Conservation (phyloP, 2,329 filamentous ascomycete genomes). For the Penicillium fuscoglaucum region DNA sequence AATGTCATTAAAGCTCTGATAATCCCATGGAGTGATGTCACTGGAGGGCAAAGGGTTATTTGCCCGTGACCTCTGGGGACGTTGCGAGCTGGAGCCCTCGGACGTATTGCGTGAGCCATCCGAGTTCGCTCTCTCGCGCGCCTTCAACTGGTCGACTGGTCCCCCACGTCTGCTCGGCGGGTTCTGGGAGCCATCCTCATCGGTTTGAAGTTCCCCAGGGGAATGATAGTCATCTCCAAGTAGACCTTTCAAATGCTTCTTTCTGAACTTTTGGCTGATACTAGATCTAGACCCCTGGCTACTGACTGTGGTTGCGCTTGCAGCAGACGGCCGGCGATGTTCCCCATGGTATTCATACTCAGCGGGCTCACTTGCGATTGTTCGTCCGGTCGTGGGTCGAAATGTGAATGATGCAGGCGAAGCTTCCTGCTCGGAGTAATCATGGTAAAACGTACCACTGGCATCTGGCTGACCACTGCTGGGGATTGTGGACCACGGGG, state of each 20-base stretch:
- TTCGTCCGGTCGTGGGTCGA: slow-evolving; percentile 57
- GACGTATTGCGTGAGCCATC: slow-evolving; percentile 62
- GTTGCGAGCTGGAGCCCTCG: slow-evolving; percentile 63
- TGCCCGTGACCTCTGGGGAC: slow-evolving; percentile 67
- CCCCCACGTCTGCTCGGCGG: slow-evolving; percentile 23
- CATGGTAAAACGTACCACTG: slow-evolving; percentile 41
- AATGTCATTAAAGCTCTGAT: slow-evolving; percentile 82
- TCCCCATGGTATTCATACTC: slow-evolving; percentile 65
- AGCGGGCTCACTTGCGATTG: slow-evolving; percentile 59
- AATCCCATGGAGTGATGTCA: slow-evolving; percentile 96
- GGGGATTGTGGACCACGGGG: slow-evolving; percentile 33
- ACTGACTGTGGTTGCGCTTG: slow-evolving; percentile 82
- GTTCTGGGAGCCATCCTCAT: slow-evolving; percentile 64
- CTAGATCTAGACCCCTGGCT: slow-evolving; percentile 78
- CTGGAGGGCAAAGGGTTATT: slow-evolving; percentile 79
- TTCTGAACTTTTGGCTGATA: slow-evolving; percentile 67
- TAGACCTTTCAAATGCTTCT: slow-evolving; percentile 86
- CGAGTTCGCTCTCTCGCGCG: slow-evolving; percentile 79
- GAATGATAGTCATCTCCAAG: slow-evolving; percentile 86
- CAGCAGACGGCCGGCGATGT: slow-evolving; percentile 79
- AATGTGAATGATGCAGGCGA: slow-evolving; percentile 70
- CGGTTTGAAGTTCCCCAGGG: slow-evolving; percentile 62
- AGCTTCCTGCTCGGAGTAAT: slow-evolving; percentile 41
- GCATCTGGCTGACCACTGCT: slow-evolving; percentile 30
- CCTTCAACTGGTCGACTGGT: slow-evolving; percentile 54